These are phyloP conservation scores for Talaromyces sp. DNA, from an alignment of 2,329 filamentous ascomycete genomes.

Conservation along the genomic window DNA sequence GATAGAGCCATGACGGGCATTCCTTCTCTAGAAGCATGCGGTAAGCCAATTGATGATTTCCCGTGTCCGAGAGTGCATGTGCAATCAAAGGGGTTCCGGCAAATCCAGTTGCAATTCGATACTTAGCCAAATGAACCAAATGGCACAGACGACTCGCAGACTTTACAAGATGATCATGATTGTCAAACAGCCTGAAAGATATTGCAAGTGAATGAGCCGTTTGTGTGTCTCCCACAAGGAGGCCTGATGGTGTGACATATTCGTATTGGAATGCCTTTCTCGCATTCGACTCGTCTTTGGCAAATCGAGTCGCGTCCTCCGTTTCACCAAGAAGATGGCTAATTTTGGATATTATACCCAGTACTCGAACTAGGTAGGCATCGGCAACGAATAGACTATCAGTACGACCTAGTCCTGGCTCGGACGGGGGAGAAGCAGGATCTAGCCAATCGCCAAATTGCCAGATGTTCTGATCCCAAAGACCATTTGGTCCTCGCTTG, in stretches of 20 bases:
- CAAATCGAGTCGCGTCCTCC: slow-evolving; percentile 15
- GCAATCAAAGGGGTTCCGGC: slow-evolving; percentile 31
- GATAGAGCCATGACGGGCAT: slow-evolving; percentile 41
- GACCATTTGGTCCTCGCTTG: slow-evolving; percentile 29
- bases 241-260: slow-evolving; percentile 29
- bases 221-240: slow-evolving; percentile 32
- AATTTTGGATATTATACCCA: slow-evolving; percentile 29
- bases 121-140: slow-evolving; percentile 26
- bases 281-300: slow-evolving; percentile 13
- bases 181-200: not conserved
- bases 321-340: slow-evolving; percentile 20
- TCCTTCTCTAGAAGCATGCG: slow-evolving; percentile 33
- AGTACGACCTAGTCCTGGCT: slow-evolving; percentile 29
- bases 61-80: slow-evolving; percentile 26
- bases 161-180: slow-evolving; percentile 13
- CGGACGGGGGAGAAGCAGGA: slow-evolving; percentile 33
- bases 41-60: slow-evolving; percentile 28
- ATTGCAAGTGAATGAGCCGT: slow-evolving; percentile 31
- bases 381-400: slow-evolving; percentile 37
- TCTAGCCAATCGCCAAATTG: slow-evolving; percentile 45
- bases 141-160: no score
- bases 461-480: slow-evolving; percentile 35
- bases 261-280: slow-evolving; percentile 28
- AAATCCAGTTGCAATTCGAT: slow-evolving; percentile 37
- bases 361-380: slow-evolving; percentile 38